These are phyloP conservation scores for Chytriomyces hyalinus DNA, from an alignment of 192 early-diverging fungal species.

Conservation along the genomic window DNA sequence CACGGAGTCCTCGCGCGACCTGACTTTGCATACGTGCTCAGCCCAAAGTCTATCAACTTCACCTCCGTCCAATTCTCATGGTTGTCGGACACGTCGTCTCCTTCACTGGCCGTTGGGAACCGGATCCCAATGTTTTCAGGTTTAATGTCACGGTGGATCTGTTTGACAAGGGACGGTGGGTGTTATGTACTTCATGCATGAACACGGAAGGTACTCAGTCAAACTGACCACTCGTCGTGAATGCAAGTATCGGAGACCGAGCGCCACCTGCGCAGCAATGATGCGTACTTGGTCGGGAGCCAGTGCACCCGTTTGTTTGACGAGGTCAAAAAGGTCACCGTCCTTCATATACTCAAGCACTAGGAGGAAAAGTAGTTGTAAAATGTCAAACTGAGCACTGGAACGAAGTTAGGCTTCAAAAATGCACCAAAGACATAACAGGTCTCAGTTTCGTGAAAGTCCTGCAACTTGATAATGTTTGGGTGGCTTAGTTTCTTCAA, in stretches of 20 bases:
- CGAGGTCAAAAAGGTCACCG: conserved; percentile 85
- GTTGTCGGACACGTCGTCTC: neutral
- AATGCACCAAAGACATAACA: conserved; percentile 73
- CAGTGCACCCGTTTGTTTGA: conserved; percentile 9
- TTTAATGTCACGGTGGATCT: conserved; percentile 81
- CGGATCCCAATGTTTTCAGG: conserved; percentile 79
- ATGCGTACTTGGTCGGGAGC: conserved; percentile 52
- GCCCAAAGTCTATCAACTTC: conserved; percentile 27
- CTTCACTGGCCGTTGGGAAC: conserved; percentile 57
- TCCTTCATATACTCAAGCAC: conserved; percentile 84
- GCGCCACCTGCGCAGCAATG: conserved; percentile 85
- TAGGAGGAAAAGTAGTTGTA: conserved; percentile 66
- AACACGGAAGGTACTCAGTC: neutral
- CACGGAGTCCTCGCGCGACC: conserved; percentile 80
- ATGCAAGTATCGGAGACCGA: conserved; percentile 84
- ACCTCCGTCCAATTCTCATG: neutral
- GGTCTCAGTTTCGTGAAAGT: conserved; percentile 77
- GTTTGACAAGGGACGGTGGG: neutral
- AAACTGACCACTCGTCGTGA: conserved; percentile 61
- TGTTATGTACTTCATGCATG: neutral
- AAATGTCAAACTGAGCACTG: too few species aligned
- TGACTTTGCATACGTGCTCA: conserved; percentile 8
- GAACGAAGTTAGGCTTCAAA: too few species aligned
- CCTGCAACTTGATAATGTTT: conserved; percentile 76
- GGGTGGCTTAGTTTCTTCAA: conserved; percentile 79